Percentiles rank a stretch among this genome's conserved stretches.
Conservation (phyloP, 2,329 filamentous ascomycete species). For the Blumeria graminis region DNA sequence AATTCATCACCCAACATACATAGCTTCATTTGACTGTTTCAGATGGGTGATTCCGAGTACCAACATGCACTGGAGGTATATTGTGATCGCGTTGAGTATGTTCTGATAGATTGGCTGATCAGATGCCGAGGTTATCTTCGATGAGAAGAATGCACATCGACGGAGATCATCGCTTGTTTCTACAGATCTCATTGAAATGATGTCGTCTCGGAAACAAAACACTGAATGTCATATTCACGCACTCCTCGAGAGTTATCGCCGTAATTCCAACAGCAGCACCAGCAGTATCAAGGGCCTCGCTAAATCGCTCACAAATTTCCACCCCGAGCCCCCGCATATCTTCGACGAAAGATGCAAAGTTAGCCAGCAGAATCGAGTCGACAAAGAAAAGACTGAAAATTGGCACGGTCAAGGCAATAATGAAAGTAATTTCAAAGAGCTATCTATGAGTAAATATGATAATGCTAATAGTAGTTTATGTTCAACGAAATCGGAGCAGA, state of each 20-base stretch:
- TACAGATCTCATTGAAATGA: constrained; percentile 20
- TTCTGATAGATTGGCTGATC: not conserved
- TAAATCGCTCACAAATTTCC: constrained; percentile 8
- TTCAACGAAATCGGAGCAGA: too few species aligned
- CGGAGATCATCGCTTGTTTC: constrained; percentile 41
- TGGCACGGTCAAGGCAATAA: constrained; percentile 31
- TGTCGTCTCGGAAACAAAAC: constrained; percentile 18
- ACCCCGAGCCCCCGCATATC: not conserved
- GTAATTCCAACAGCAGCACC: constrained; percentile 7
- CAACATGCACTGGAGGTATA: constrained; percentile 21
- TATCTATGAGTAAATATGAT: too few species aligned
- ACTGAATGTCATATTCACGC: constrained; percentile 42
- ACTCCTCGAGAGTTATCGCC: constrained; percentile 33
- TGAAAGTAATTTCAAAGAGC: constrained; percentile 17
- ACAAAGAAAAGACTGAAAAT: constrained; percentile 14
- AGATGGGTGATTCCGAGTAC: constrained; percentile 13
- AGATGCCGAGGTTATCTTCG: constrained; percentile 30
- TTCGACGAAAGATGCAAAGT: constrained; percentile 1
- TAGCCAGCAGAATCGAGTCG: not conserved
- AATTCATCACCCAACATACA: not conserved
- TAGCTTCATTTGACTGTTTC: constrained; percentile 9
- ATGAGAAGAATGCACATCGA: constrained; percentile 32
- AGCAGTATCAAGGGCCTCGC: constrained; percentile 11
- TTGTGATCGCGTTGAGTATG: not conserved
- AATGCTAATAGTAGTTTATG: too few species aligned